These are phyloP conservation scores for Amaranthus hypochondriacus DNA, from an alignment of 148 eudicot genomes.

Conservation along the genomic window DNA sequence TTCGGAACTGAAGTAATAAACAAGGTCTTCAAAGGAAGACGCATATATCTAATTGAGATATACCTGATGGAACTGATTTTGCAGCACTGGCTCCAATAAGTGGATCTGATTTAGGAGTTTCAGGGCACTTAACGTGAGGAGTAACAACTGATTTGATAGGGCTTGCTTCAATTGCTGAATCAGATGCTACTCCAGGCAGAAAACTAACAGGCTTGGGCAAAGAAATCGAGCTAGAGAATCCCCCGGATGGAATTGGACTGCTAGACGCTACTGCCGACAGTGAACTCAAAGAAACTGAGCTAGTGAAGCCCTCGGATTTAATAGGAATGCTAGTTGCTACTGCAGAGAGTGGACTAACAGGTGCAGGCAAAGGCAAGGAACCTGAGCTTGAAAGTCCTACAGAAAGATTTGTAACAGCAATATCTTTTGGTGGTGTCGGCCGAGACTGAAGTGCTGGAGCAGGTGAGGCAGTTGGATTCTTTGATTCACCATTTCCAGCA, in stretches of 20 bases:
- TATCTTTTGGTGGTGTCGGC: conserved; percentile 17
- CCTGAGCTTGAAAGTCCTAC: not conserved
- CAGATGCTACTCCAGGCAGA: conserved; percentile 2
- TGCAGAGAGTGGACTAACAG: conserved; percentile 1
- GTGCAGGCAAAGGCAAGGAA: not conserved
- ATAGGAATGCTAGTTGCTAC: not conserved
- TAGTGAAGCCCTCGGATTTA: too few species aligned
- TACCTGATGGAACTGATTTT: conserved; percentile 33
- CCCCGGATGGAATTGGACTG: too few species aligned
- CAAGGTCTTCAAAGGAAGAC: too few species aligned
- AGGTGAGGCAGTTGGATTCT: conserved; percentile 20
- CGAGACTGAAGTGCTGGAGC: conserved; percentile 9
- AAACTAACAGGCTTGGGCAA: too few species aligned
- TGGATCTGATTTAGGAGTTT: conserved; percentile 24
- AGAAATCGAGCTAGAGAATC: too few species aligned
- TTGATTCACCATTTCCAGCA: conserved; percentile 61
- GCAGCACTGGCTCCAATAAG: conserved; percentile 18
- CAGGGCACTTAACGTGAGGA: conserved; percentile 20
- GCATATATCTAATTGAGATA: not conserved
- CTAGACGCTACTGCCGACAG: too few species aligned
- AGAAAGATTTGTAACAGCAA: conserved; percentile 5
- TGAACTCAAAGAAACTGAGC: too few species aligned
- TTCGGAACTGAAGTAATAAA: not conserved
- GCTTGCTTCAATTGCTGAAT: conserved; percentile 11
- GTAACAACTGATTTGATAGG: conserved; percentile 24